Percentiles rank a stretch among this genome's conserved stretches.
phyloP scores from a whole-genome alignment of 1,284 basidiomycete species.

The Apiotrichum porosum region DNA sequence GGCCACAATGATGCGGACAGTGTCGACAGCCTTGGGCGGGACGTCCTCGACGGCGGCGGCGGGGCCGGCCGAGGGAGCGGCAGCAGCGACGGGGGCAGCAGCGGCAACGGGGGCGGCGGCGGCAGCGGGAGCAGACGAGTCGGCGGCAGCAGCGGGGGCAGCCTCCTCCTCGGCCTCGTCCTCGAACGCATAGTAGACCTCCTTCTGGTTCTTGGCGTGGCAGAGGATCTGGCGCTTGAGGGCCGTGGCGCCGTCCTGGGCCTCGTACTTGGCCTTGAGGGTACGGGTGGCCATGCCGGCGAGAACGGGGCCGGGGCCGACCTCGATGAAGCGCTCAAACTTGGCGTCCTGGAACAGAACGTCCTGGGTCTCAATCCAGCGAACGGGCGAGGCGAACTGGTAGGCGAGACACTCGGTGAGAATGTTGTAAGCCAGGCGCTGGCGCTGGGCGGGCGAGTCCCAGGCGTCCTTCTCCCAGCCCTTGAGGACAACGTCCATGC shows the following conservation, averaged over 20 bases:
- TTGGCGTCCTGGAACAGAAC: slow-evolving; percentile 81
- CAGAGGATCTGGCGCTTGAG: slow-evolving; percentile 80
- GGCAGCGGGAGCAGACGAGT: slow-evolving; percentile 44
- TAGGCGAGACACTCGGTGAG: slow-evolving; percentile 95
- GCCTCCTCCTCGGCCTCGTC: slow-evolving; percentile 60
- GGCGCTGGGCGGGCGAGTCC: slow-evolving; percentile 73
- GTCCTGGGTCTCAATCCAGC: slow-evolving; percentile 99
- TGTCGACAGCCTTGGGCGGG: slow-evolving; percentile 86
- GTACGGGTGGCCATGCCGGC: slow-evolving; percentile 93
- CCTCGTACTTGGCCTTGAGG: slow-evolving; percentile 92
- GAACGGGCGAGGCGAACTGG: slow-evolving; percentile 84
- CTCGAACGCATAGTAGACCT: slow-evolving; percentile 97
- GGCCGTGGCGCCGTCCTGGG: slow-evolving; percentile 76
- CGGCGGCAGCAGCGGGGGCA: slow-evolving; percentile 53
- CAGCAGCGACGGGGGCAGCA: slow-evolving; percentile 52
- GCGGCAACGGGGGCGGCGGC: slow-evolving; percentile 52
- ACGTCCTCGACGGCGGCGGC: slow-evolving; percentile 72
- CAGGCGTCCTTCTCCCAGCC: slow-evolving; percentile 91
- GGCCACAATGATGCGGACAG: slow-evolving; percentile 82
- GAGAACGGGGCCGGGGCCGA: slow-evolving; percentile 93
- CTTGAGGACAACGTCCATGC: slow-evolving; percentile 85
- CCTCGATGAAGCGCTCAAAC: slow-evolving; percentile 91
- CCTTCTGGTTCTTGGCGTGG: slow-evolving; percentile 90
- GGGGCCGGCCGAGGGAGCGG: slow-evolving; percentile 56
- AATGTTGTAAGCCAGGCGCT: slow-evolving; percentile 89